These are phyloP conservation scores for Eucalyptus lansdowneana DNA, from an alignment of 345 rosid species.

Conservation along the genomic window DNA sequence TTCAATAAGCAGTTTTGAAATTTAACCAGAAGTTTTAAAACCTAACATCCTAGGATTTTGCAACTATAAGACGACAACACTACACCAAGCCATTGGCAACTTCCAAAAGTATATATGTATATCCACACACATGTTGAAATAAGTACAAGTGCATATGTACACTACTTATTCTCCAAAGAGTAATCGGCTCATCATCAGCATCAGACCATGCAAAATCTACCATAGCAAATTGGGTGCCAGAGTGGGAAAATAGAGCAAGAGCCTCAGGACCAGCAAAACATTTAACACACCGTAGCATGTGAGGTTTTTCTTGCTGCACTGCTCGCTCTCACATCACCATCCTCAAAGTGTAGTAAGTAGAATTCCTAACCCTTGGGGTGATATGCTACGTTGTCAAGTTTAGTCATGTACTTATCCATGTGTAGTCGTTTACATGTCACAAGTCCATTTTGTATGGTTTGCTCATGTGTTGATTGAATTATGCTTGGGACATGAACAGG, in stretches of 20 bases:
- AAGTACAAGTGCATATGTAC: neutral
- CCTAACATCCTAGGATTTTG: neutral
- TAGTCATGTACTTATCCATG: no score
- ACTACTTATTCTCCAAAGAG: neutral
- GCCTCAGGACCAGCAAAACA: neutral
- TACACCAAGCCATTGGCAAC: neutral
- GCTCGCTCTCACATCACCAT: no score
- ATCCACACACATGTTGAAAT: neutral
- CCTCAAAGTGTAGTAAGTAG: no score
- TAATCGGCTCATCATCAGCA: neutral
- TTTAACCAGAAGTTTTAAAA: neutral
- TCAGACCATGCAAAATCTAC: neutral
- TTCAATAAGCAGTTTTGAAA: neutral
- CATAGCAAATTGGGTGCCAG: neutral
- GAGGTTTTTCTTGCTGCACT: neutral
- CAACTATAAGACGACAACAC: neutral
- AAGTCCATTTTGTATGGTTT: no score
- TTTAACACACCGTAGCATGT: neutral
- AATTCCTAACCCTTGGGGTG: no score
- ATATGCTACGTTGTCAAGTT: no score
- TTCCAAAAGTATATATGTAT: neutral
- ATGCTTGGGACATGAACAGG: no score
- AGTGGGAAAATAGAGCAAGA: neutral
- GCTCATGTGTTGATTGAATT: no score
- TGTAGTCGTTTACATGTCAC: no score